Conservation (phyloP, 805 yeast species). For the Pichia rugopelliculosa region DNA sequence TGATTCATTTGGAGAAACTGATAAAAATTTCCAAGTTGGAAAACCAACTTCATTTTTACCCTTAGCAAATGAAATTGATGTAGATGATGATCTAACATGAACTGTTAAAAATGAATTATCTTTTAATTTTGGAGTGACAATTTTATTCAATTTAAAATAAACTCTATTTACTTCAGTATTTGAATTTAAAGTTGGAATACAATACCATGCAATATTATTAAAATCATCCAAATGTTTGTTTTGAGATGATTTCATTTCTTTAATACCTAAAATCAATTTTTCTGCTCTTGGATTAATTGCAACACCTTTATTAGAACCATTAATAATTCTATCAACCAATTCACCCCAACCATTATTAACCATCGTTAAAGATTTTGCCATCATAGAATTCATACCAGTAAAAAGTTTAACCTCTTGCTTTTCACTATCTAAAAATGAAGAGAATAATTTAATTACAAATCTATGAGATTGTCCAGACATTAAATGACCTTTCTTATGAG, state of each 20-base stretch:
- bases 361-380: slow-evolving; percentile 30
- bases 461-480: slow-evolving; percentile 60
- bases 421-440: slow-evolving; percentile 51
- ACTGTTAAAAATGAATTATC: slow-evolving; percentile 43
- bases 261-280: slow-evolving; percentile 57
- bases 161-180: slow-evolving; percentile 56
- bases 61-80: slow-evolving; percentile 49
- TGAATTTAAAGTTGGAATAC: slow-evolving; percentile 56
- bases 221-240: slow-evolving; percentile 7
- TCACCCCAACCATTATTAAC: slow-evolving; percentile 85
- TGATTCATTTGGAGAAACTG: slow-evolving; percentile 63
- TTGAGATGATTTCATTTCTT: slow-evolving; percentile 46
- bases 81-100: slow-evolving; percentile 45
- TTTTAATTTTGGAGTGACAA: slow-evolving; percentile 13
- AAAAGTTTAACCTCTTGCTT: slow-evolving; percentile 18
- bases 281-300: slow-evolving; percentile 81
- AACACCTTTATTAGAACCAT: slow-evolving; percentile 68
- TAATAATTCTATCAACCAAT: slow-evolving; percentile 65
- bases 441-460: slow-evolving; percentile 62
- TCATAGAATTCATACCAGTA: slow-evolving; percentile 29
- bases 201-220: slow-evolving; percentile 42
- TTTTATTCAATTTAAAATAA: slow-evolving; percentile 50
- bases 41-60: slow-evolving; percentile 54
- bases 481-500: slow-evolving; percentile 53
- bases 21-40: slow-evolving; percentile 60